These are phyloP conservation scores for Capillidium heterosporum DNA, from an alignment of 371 early-diverging fungal species.

Conservation along the genomic window DNA sequence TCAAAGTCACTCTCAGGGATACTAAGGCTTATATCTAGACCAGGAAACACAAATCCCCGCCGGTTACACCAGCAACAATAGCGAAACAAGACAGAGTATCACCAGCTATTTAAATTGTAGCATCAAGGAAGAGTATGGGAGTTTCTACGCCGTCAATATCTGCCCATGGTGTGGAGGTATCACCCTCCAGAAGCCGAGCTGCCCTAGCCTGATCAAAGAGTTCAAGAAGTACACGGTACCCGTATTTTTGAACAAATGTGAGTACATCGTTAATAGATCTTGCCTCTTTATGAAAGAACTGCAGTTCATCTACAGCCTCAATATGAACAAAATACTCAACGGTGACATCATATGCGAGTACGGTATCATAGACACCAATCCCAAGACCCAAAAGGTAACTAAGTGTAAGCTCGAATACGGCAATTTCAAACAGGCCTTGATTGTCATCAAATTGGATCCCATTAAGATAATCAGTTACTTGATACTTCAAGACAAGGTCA, in stretches of 20 bases:
- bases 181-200: constrained; percentile 32
- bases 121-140: constrained; percentile 29
- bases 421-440: too few relatives aligned
- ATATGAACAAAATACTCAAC: constrained; percentile 43
- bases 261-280: constrained; percentile 31
- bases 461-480: neutral
- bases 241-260: constrained; percentile 42
- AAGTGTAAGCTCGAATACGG: constrained; percentile 8
- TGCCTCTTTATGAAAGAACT: constrained; percentile 21
- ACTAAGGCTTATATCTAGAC: constrained; percentile 34
- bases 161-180: constrained; percentile 39
- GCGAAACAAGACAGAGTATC: constrained; percentile 40
- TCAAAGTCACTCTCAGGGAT: constrained; percentile 53
- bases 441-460: too few relatives aligned
- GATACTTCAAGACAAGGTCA: neutral
- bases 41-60: constrained; percentile 32
- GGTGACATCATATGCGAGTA: constrained; percentile 70
- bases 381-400: constrained; percentile 40
- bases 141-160: constrained; percentile 52
- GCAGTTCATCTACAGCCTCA: constrained; percentile 35
- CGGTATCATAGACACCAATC: constrained; percentile 41
- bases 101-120: constrained; percentile 58
- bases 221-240: constrained; percentile 30
- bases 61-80: constrained; percentile 66
- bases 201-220: constrained; percentile 29